Base-by-base conservation (phyloP, 192 early-diverging fungal genomes). In the Phycomyces blakesleeanus region DNA sequence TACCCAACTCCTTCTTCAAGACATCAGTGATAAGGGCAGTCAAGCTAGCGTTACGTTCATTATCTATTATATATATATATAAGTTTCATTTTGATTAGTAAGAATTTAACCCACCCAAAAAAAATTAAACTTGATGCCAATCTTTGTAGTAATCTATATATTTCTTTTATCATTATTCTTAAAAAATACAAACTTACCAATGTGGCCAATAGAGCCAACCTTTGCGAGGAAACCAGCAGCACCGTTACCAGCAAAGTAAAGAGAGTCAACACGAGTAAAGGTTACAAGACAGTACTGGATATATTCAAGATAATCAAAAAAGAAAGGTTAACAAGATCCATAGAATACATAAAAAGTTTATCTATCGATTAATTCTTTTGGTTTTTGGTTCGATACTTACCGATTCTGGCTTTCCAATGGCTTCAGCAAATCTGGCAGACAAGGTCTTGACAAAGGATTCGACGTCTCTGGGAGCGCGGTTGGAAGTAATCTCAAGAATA, bases 241-340 rank as follows among this genome's bases (percentile, higher is more conserved):
- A 40, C 29, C 40, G 26, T 54, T 40, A 6, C 72, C 72, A 51
- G 49, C 66, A 57, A 54, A 74, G 20, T 18, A 40, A 14, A 68
- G 5, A 8, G 37, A 38, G 16, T 74, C 66, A 11, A 55, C 72
- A 22, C 64, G 56, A 40, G 18, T 38, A 29, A 68, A 73, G 11
- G 72, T 68, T 12, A 73, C 66, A 24, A 73, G 29, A 47, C 72
- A 73, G n/a, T n/a, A n/a, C n/a, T n/a, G n/a, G n/a, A n/a, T n/a
- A n/a, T n/a, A n/a, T n/a, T n/a, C n/a, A n/a, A n/a, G n/a, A n/a
- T n/a, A n/a, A n/a, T n/a, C n/a, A n/a, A n/a, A n/a, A n/a, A n/a
- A n/a, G n/a, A n/a, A n/a, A n/a, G n/a, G n/a, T n/a, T n/a, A n/a
- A n/a, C n/a, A n/a, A n/a, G n/a, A n/a, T n/a, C n/a, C n/a, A n/a